Evolutionary conservation across 1,284 basidiomycete species (phyloP).

Genomic region (Sparassis latifolia): DNA sequence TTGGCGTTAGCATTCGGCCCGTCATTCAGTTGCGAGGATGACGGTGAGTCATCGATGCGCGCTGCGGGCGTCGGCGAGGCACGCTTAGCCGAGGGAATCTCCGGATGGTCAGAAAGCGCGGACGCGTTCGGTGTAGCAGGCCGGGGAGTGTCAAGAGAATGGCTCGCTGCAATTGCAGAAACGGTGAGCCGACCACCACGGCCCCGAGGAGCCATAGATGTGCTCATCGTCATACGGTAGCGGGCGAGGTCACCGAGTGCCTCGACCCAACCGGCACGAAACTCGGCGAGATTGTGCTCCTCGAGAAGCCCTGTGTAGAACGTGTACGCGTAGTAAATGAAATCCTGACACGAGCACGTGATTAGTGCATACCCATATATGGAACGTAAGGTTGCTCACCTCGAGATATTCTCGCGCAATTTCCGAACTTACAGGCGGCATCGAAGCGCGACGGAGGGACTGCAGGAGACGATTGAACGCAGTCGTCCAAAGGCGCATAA

Average conservation of each 20-base stretch:
- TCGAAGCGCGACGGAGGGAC: slow-evolving; percentile 79
- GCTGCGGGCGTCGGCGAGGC: slow-evolving; percentile 32
- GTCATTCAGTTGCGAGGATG: slow-evolving; percentile 15
- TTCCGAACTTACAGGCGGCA: slow-evolving; percentile 73
- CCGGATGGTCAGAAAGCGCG: slow-evolving; percentile 36
- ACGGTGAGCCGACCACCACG: slow-evolving; percentile 34
- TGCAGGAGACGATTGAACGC: slow-evolving; percentile 90
- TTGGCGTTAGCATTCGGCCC: slow-evolving; percentile 3
- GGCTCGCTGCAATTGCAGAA: slow-evolving; percentile 20
- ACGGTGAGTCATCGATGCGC: slow-evolving; percentile 57
- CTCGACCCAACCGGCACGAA: slow-evolving; percentile 88
- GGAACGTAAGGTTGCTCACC: slow-evolving; percentile 8
- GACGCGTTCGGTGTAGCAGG: slow-evolving; percentile 20
- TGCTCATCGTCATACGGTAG: slow-evolving; percentile 90
- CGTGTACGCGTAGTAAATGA: slow-evolving; percentile 92
- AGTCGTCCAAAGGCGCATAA: slow-evolving; percentile 88
- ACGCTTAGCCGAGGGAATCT: slow-evolving; percentile 10
- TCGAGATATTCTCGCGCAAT: slow-evolving; percentile 31
- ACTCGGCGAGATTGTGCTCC: slow-evolving; percentile 64
- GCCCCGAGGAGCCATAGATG: slow-evolving; percentile 8
- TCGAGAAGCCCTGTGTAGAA: slow-evolving; percentile 91
- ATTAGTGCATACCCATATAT: slow-evolving; percentile 1
- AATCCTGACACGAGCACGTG: slow-evolving; percentile 36
- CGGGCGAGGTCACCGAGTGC: slow-evolving; percentile 93
- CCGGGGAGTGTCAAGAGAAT: slow-evolving; percentile 18